These are phyloP conservation scores for Helminthosporium solani DNA, from an alignment of 2,329 filamentous ascomycete species.

Conservation along the genomic window DNA sequence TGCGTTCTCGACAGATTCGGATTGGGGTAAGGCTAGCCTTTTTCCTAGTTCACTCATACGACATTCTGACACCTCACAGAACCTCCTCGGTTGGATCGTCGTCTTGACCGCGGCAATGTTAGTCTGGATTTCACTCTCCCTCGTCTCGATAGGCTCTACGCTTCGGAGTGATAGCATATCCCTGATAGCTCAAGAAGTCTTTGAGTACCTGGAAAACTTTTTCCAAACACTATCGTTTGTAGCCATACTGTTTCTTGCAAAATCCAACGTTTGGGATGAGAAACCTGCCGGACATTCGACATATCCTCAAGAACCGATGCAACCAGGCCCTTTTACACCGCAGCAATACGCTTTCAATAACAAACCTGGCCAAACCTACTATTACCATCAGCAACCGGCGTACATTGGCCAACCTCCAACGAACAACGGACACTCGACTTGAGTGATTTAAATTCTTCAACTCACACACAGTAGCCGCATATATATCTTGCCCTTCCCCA, in stretches of 20 bases:
- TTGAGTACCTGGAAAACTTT: slow-evolving; percentile 16
- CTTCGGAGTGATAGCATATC: neutral
- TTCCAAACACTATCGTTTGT: slow-evolving; percentile 22
- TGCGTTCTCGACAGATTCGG: slow-evolving; percentile 16
- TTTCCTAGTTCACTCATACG: neutral
- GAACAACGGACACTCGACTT: neutral
- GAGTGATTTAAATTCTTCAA: too few relatives aligned
- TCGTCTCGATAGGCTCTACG: slow-evolving; percentile 10
- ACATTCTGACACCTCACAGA: slow-evolving; percentile 10
- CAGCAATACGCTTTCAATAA: slow-evolving; percentile 16
- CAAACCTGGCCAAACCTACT: slow-evolving; percentile 10
- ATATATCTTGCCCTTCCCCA: too few relatives aligned
- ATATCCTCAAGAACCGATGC: neutral
- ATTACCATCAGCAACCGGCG: slow-evolving; percentile 18
- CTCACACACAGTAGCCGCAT: too few relatives aligned
- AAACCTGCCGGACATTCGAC: neutral
- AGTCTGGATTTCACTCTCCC: slow-evolving; percentile 17
- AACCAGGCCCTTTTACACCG: neutral
- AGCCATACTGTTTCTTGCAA: slow-evolving; percentile 22
- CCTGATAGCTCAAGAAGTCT: slow-evolving; percentile 5
- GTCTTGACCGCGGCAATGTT: slow-evolving; percentile 21
- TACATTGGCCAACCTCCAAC: slow-evolving; percentile 4
- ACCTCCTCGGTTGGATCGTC: slow-evolving; percentile 17
- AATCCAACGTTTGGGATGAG: slow-evolving; percentile 14
- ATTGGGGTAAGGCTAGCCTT: slow-evolving; percentile 18